phyloP scores from a whole-genome alignment of 306 rosid genomes.

The Crotalaria pallida region DNA sequence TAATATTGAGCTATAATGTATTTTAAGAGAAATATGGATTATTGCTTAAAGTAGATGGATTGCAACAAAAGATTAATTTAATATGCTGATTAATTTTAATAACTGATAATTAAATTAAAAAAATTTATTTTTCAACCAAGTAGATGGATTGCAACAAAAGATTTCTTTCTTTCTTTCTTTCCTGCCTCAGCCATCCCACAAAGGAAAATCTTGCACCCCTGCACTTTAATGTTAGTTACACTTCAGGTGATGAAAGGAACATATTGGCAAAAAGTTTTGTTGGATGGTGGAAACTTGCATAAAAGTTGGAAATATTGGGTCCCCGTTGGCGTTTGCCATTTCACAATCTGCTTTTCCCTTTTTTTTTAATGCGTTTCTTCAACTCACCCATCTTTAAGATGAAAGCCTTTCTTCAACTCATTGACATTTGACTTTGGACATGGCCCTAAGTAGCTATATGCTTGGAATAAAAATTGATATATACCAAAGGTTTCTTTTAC shows the following conservation, averaged over 20 bases:
- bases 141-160: too few species aligned
- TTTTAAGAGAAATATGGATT: too few species aligned
- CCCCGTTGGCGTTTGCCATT: neutral
- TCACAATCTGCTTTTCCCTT: constrained; percentile 27
- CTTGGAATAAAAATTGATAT: neutral
- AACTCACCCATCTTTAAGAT: too few species aligned
- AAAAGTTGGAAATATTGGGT: constrained; percentile 25
- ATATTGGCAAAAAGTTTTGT: constrained; percentile 22
- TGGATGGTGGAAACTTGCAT: constrained; percentile 25
- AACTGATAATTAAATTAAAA: too few species aligned
- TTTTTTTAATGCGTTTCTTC: constrained; percentile 18
- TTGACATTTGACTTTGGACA: constrained; percentile 23
- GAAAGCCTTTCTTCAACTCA: constrained; percentile 11
- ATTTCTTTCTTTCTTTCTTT: too few species aligned
- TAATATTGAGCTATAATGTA: too few species aligned
- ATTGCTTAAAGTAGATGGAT: too few species aligned
- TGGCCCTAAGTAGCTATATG: neutral
- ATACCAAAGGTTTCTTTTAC: neutral
- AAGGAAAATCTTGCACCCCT: neutral
- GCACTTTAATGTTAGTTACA: constrained; percentile 4
- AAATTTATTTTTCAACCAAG: too few species aligned
- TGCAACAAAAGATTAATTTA: too few species aligned
- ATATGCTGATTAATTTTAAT: too few species aligned
- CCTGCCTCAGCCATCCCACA: constrained; percentile 24
- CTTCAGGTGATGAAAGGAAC: neutral